These are phyloP conservation scores for Chrysoporthe deuterocubensis DNA, from an alignment of 2,329 filamentous ascomycete genomes.

Conservation along the genomic window DNA sequence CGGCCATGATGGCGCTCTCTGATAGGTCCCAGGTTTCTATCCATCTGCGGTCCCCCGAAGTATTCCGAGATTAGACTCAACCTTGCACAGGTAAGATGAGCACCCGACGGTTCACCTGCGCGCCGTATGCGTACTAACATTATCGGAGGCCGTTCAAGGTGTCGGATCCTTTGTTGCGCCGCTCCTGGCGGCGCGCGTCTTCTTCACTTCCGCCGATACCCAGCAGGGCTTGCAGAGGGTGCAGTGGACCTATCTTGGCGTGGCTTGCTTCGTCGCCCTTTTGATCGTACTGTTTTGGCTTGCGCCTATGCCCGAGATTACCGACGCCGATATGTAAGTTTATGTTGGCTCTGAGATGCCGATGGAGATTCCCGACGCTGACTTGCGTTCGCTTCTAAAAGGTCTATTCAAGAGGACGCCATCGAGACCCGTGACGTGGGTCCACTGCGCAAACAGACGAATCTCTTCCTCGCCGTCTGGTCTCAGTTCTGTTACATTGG, in stretches of 20 bases:
- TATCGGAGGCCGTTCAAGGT: conserved; percentile 59
- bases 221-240: conserved; percentile 59
- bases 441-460: conserved; percentile 62
- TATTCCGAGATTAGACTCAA: conserved; percentile 64
- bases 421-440: conserved; percentile 48
- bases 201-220: conserved; percentile 59
- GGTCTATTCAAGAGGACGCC: conserved; percentile 50
- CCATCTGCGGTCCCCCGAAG: conserved; percentile 61
- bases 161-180: conserved; percentile 62
- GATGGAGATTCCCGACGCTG: not conserved
- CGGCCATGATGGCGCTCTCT: not conserved
- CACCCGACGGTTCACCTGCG: no score
- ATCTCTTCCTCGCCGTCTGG: conserved; percentile 63
- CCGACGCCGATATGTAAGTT: conserved; percentile 61
- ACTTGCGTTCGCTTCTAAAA: not conserved
- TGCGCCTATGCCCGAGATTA: conserved; percentile 54
- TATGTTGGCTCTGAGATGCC: not conserved
- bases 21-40: conserved; percentile 38
- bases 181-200: conserved; percentile 62
- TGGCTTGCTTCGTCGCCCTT: conserved; percentile 62
- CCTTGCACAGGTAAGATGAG: conserved; percentile 41
- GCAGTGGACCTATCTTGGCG: conserved; percentile 68
- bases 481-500: conserved; percentile 69
- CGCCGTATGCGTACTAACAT: not conserved
- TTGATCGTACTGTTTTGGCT: conserved; percentile 64